Conservation (phyloP, 2,329 filamentous ascomycete species). For the Sphaerulina vaccinii region DNA sequence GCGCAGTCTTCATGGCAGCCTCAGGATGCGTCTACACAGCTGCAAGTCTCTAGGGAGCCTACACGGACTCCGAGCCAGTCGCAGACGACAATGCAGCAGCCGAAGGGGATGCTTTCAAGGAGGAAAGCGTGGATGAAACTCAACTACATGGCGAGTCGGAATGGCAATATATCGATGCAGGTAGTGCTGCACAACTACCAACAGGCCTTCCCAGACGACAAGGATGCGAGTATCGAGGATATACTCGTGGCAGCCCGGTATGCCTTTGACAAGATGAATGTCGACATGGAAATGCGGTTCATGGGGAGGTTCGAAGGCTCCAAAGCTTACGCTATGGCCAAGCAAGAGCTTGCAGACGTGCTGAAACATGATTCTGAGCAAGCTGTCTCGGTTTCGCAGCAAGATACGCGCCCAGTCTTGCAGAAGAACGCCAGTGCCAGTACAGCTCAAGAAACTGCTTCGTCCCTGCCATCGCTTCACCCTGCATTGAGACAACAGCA, state of each 20-base stretch:
- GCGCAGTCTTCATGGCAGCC: neutral
- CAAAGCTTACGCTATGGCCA: neutral
- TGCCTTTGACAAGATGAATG: slow-evolving; percentile 33
- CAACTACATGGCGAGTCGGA: neutral
- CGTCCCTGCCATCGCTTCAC: neutral
- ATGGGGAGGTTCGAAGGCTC: neutral
- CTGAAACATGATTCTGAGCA: no score
- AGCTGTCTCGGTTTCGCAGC: no score
- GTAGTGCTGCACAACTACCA: neutral
- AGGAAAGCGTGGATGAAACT: slow-evolving; percentile 4
- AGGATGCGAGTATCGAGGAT: neutral
- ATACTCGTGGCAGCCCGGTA: slow-evolving; percentile 32
- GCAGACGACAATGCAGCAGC: neutral
- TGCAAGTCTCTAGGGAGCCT: neutral
- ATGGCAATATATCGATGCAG: neutral
- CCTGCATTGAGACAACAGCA: slow-evolving; percentile 2
- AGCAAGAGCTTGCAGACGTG: neutral
- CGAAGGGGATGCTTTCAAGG: neutral
- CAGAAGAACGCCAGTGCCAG: no score
- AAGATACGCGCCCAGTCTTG: no score
- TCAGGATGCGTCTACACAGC: neutral
- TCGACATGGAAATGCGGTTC: slow-evolving; percentile 34
- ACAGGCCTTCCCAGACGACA: slow-evolving; percentile 4
- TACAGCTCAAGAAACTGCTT: no score
- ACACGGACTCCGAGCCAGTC: neutral